These are phyloP conservation scores for Ochromonas danica DNA, from an alignment of 108 stramenopile species.

Conservation along the genomic window DNA sequence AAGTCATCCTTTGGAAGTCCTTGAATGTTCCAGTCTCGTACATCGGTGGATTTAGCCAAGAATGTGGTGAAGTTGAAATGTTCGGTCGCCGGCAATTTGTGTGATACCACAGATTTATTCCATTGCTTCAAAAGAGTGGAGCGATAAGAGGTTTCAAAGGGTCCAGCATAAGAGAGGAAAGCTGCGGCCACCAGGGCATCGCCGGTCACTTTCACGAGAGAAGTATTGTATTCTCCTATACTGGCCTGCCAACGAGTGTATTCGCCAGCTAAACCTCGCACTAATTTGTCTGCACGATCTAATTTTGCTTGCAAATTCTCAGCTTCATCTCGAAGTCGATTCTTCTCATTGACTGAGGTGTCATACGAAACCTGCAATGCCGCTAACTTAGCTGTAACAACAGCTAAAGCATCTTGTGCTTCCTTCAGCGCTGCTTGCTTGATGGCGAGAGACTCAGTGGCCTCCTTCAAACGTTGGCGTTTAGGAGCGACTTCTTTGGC, in stretches of 20 bases:
- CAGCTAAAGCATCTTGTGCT: constrained; percentile 59
- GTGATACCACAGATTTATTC: constrained; percentile 38
- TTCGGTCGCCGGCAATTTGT: constrained; percentile 49
- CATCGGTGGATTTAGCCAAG: constrained; percentile 65
- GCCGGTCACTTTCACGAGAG: constrained; percentile 52
- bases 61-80: constrained; percentile 59
- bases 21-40: constrained; percentile 65
- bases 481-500: constrained; percentile 68
- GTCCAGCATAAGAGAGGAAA: constrained; percentile 66
- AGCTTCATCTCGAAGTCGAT: constrained; percentile 61
- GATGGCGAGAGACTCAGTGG: constrained; percentile 52
- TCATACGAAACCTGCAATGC: constrained; percentile 45
- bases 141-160: constrained; percentile 64
- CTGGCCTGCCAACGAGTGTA: constrained; percentile 60
- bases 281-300: constrained; percentile 64
- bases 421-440: constrained; percentile 58
- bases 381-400: constrained; percentile 56
- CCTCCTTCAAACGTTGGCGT: constrained; percentile 55
- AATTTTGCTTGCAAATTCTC: constrained; percentile 56
- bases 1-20: constrained; percentile 65
- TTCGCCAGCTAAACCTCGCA: constrained; percentile 61
- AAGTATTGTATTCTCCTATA: constrained; percentile 47
- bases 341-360: constrained; percentile 53
- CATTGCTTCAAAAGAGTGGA: constrained; percentile 49
- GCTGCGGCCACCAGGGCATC: constrained; percentile 61